phyloP scores from a whole-genome alignment of 352 stramenopile species.

The Phytophthora brassicae region DNA sequence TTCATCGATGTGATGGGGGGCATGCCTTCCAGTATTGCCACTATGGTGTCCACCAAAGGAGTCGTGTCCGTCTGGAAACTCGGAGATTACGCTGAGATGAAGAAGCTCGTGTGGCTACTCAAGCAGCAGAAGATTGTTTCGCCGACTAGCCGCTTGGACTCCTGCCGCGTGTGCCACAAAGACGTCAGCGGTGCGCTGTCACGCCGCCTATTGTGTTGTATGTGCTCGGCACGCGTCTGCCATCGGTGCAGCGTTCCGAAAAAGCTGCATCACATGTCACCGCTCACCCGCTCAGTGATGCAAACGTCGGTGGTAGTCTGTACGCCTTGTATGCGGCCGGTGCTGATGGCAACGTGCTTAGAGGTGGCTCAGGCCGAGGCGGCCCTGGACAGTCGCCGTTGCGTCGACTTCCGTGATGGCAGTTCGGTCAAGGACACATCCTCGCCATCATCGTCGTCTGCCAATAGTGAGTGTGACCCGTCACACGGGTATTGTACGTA shows the following conservation, averaged over 20 bases:
- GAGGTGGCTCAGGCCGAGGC: slow-evolving; percentile 24
- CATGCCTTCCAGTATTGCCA: slow-evolving; percentile 32
- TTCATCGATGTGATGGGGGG: slow-evolving; percentile 40
- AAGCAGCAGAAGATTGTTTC: slow-evolving; percentile 20
- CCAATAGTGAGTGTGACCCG: slow-evolving; percentile 13
- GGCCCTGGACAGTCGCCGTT: background rate
- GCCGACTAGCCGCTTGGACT: slow-evolving; percentile 2
- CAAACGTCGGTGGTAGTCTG: slow-evolving; percentile 30
- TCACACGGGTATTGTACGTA: background rate
- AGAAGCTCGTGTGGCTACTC: slow-evolving; percentile 36
- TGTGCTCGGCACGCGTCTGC: slow-evolving; percentile 30
- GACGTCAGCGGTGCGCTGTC: slow-evolving; percentile 20
- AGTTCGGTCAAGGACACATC: slow-evolving; percentile 25
- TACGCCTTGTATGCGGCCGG: slow-evolving; percentile 29
- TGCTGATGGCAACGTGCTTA: slow-evolving; percentile 26
- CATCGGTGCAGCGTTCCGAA: slow-evolving; percentile 30
- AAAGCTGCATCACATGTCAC: slow-evolving; percentile 33
- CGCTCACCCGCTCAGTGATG: slow-evolving; percentile 27
- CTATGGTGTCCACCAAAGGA: slow-evolving; percentile 31
- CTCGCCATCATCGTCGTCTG: slow-evolving; percentile 12
- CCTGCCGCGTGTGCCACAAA: slow-evolving; percentile 32
- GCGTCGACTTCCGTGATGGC: slow-evolving; percentile 9
- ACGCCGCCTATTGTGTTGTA: slow-evolving; percentile 20
- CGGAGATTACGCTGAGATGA: slow-evolving; percentile 37
- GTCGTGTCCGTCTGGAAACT: slow-evolving; percentile 42